A percentile compares a stretch with the other conserved stretches of the same genome.
Evolutionary conservation across 352 stramenopile species (phyloP).

Genomic region (Phytophthora pluvialis): DNA sequence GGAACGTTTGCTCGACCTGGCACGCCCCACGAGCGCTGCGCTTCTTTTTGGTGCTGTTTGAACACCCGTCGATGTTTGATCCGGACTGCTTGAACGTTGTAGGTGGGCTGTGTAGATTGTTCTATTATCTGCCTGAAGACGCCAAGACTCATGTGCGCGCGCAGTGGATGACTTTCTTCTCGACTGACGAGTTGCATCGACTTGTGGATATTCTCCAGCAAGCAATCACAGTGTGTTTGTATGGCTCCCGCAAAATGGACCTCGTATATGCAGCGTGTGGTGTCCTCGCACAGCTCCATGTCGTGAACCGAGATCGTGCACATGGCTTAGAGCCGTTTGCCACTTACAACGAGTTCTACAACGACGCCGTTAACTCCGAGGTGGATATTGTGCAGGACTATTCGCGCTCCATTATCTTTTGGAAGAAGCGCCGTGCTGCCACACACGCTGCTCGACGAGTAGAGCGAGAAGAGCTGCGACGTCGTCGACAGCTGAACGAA

Average conservation of each 20-base stretch:
- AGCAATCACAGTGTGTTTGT: conserved; percentile 77
- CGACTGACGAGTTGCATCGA: conserved; percentile 66
- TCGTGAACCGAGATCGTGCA: conserved; percentile 55
- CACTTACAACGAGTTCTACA: conserved; percentile 81
- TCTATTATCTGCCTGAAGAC: conserved; percentile 58
- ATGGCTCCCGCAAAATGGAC: conserved; percentile 75
- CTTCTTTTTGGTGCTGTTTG: conserved; percentile 79
- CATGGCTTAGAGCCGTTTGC: conserved; percentile 48
- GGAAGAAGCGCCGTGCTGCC: conserved; percentile 59
- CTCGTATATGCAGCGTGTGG: conserved; percentile 75
- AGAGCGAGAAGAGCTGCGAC: conserved; percentile 26
- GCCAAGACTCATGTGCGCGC: conserved; percentile 62
- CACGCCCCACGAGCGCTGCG: conserved; percentile 46
- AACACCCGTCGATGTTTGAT: conserved; percentile 79
- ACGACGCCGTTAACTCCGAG: conserved; percentile 83
- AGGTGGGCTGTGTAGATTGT: conserved; percentile 70
- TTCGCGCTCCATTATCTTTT: conserved; percentile 70
- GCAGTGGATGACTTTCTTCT: conserved; percentile 63
- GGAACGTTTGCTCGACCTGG: conserved; percentile 82
- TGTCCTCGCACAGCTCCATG: conserved; percentile 70
- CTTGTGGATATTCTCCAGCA: conserved; percentile 80
- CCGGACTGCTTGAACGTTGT: conserved; percentile 78
- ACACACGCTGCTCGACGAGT: conserved; percentile 22
- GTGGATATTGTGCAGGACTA: conserved; percentile 86
- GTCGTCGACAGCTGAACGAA: conserved; percentile 22